Evolutionary conservation across 2,329 filamentous ascomycete species (phyloP).

Genomic region (Xylariaceae sp.): DNA sequence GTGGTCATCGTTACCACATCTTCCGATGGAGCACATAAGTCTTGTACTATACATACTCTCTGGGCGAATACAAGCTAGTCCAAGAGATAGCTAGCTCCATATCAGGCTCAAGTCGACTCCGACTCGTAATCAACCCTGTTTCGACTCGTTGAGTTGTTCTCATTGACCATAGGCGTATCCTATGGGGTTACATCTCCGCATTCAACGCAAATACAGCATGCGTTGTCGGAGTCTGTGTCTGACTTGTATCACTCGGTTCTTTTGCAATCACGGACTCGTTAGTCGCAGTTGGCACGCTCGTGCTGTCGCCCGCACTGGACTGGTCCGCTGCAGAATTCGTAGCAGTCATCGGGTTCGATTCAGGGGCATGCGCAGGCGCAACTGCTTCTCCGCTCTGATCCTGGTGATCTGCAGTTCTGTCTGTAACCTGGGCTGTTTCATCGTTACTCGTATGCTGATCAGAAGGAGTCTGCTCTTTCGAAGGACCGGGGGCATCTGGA

Average conservation of each 20-base stretch:
- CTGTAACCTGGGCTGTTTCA: conserved; percentile 7
- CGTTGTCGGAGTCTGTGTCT: conserved; percentile 12
- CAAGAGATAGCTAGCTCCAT: too few relatives aligned
- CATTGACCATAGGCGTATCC: neutral
- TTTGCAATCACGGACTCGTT: neutral
- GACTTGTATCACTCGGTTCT: neutral
- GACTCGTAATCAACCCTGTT: too few relatives aligned
- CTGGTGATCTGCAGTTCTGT: neutral
- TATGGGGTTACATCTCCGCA: neutral
- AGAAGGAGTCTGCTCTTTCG: conserved; percentile 23
- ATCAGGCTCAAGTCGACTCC: too few relatives aligned
- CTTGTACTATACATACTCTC: neutral
- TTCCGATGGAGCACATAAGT: neutral
- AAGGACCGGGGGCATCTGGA: conserved; percentile 32
- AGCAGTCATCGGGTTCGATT: neutral
- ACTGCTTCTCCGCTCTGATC: neutral
- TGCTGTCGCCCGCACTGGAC: neutral
- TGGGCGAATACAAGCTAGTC: too few relatives aligned
- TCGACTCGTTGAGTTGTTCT: neutral
- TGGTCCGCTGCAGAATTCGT: neutral
- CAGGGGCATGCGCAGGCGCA: neutral
- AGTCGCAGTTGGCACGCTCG: neutral
- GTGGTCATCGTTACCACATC: neutral
- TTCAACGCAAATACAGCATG: conserved; percentile 11
- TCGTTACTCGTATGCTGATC: conserved; percentile 9